These are phyloP conservation scores for Diplogelasinospora grovesii DNA, from an alignment of 495 filamentous ascomycete species.

Conservation along the genomic window DNA sequence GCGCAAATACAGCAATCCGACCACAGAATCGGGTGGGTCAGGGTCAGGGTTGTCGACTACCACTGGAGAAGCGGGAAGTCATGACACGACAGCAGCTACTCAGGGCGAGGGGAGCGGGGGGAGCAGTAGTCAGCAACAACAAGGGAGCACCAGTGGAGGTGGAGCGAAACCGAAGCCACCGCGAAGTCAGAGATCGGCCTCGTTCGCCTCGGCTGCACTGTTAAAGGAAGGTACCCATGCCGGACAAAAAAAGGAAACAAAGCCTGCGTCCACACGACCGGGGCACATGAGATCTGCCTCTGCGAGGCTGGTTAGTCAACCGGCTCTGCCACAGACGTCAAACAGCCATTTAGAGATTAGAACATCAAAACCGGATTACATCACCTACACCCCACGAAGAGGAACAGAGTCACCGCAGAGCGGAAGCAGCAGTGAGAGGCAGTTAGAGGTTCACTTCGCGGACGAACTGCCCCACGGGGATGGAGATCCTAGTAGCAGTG, in stretches of 20 bases:
- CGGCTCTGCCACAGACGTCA: slow-evolving; percentile 42
- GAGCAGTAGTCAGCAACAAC: slow-evolving; percentile 10
- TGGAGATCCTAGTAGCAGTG: neutral
- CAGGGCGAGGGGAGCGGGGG: slow-evolving; percentile 12
- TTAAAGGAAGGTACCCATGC: no score
- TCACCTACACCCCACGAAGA: no score
- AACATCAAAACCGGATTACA: no score
- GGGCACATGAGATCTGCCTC: slow-evolving; percentile 19
- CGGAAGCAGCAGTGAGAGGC: no score
- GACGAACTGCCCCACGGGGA: slow-evolving; percentile 11
- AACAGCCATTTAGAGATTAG: slow-evolving; percentile 31
- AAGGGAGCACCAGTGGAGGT: no score
- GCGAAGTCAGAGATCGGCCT: slow-evolving; percentile 36
- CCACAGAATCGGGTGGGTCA: slow-evolving; percentile 18
- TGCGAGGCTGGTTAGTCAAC: slow-evolving; percentile 37
- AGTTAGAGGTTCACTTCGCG: slow-evolving; percentile 11
- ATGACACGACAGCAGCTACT: slow-evolving; percentile 1
- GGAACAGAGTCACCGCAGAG: no score
- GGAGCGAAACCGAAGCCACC: slow-evolving; percentile 16
- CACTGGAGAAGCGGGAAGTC: slow-evolving; percentile 4
- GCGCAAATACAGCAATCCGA: slow-evolving; percentile 17
- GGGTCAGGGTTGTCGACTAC: slow-evolving; percentile 12
- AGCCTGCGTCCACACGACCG: slow-evolving; percentile 7
- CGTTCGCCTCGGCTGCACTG: slow-evolving; percentile 41
- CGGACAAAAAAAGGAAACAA: slow-evolving; percentile 4